These are phyloP conservation scores for Tolypocladium inflatum DNA, from an alignment of 2,329 filamentous ascomycete genomes.

Conservation along the genomic window DNA sequence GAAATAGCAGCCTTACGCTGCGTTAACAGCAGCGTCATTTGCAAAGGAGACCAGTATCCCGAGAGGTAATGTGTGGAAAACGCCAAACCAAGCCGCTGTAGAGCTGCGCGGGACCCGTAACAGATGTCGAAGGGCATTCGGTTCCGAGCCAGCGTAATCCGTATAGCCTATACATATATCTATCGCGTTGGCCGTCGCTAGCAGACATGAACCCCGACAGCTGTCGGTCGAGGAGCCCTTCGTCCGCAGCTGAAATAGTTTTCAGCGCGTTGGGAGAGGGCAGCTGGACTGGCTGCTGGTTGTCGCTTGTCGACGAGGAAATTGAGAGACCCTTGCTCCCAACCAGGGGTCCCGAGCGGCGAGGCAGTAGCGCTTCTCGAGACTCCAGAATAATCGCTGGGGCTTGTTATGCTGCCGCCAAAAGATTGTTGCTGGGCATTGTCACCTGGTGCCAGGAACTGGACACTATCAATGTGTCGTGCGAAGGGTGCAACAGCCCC, in stretches of 20 bases:
- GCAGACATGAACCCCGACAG: too few species aligned
- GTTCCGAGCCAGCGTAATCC: too few species aligned
- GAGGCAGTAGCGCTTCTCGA: constrained; percentile 68
- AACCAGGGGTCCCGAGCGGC: constrained; percentile 63
- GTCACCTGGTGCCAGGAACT: constrained; percentile 31
- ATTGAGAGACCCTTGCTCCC: constrained; percentile 44
- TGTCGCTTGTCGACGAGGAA: constrained; percentile 41
- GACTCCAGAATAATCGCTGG: constrained; percentile 72
- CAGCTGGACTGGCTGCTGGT: constrained; percentile 42
- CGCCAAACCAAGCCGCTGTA: too few species aligned
- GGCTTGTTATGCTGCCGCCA: constrained; percentile 69
- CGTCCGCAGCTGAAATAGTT: constrained; percentile 52
- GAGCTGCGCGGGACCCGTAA: too few species aligned
- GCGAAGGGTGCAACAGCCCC: constrained; percentile 55
- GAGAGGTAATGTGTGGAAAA: too few species aligned
- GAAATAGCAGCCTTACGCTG: too few species aligned
- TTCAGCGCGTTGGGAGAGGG: constrained; percentile 33
- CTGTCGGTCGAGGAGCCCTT: too few species aligned
- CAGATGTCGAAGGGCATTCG: too few species aligned
- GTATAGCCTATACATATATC: too few species aligned
- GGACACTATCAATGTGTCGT: constrained; percentile 34
- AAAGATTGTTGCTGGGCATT: constrained; percentile 33
- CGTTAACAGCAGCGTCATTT: too few species aligned
- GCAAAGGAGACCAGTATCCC: too few species aligned
- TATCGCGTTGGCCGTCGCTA: too few species aligned